These are phyloP conservation scores for Serpula lacrymans DNA, from an alignment of 768 basidiomycete species.

Conservation along the genomic window DNA sequence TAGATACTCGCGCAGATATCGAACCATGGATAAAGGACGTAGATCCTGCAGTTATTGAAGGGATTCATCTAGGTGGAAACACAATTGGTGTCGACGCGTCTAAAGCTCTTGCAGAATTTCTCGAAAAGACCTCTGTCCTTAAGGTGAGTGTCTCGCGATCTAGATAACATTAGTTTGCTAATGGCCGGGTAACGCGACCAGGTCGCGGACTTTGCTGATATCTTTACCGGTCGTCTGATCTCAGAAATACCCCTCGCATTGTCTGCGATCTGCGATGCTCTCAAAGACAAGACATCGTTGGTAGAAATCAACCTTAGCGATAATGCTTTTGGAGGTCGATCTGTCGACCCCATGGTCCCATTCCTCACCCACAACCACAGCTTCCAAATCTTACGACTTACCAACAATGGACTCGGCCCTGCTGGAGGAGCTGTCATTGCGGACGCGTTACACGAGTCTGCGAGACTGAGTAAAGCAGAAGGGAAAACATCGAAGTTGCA, in stretches of 20 bases:
- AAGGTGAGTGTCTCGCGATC: conserved; percentile 48
- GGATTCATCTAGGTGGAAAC: conserved; percentile 92
- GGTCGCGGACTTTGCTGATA: conserved; percentile 95
- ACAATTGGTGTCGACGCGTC: conserved; percentile 92
- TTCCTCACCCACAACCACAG: conserved; percentile 81
- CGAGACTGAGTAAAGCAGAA: conserved; percentile 58
- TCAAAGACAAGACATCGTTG: conserved; percentile 76
- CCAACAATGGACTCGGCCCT: conserved; percentile 96
- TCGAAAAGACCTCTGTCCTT: conserved; percentile 62
- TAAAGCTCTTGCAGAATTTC: conserved; percentile 73
- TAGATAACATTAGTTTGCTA: conserved; percentile 8
- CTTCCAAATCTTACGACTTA: conserved; percentile 83
- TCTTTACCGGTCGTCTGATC: conserved; percentile 97
- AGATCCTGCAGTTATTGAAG: conserved; percentile 68
- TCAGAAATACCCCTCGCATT: conserved; percentile 91
- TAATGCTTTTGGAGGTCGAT: conserved; percentile 95
- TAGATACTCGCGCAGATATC: conserved; percentile 72
- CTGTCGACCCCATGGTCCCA: conserved; percentile 89
- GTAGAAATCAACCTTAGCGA: conserved; percentile 89
- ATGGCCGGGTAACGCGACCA: conserved; percentile 36
- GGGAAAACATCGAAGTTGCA: conserved; percentile 71
- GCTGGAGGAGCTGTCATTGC: conserved; percentile 85
- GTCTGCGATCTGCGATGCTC: conserved; percentile 81
- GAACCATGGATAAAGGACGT: conserved; percentile 65
- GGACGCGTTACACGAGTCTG: conserved; percentile 76